phyloP scores from a whole-genome alignment of 2,329 filamentous ascomycete genomes.

The Emmonsiellopsis sp. region DNA sequence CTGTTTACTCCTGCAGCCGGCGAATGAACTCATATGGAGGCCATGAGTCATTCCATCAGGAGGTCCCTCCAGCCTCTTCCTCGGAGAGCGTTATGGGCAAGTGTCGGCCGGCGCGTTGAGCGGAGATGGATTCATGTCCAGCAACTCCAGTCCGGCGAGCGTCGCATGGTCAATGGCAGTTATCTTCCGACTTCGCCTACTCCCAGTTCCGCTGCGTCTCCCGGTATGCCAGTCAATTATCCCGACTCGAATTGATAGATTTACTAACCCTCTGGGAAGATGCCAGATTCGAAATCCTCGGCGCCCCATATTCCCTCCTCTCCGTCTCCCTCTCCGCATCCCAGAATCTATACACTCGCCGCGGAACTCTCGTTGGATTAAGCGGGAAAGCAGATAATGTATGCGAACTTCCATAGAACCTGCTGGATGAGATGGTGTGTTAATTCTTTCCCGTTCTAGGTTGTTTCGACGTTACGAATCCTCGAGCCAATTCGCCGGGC shows the following conservation, averaged over 20 bases:
- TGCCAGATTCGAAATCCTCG: conserved; percentile 88
- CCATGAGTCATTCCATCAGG: conserved; percentile 28
- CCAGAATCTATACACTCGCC: conserved; percentile 83
- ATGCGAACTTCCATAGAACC: conserved; percentile 10
- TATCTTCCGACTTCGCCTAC: conserved; percentile 27
- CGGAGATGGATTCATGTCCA: conserved; percentile 35
- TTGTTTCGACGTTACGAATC: conserved; percentile 78
- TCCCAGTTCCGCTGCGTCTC: conserved; percentile 30
- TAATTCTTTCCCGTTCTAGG: conserved; percentile 38
- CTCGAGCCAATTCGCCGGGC: conserved; percentile 76
- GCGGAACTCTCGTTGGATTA: conserved; percentile 82
- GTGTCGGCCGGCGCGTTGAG: conserved; percentile 15
- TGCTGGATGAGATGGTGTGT: neutral
- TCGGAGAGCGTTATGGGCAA: conserved; percentile 19
- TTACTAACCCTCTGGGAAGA: conserved; percentile 45
- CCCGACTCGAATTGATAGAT: neutral
- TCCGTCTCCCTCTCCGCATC: conserved; percentile 89
- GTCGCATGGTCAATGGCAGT: conserved; percentile 26
- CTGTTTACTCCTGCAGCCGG: neutral
- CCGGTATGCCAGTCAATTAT: conserved; percentile 22
- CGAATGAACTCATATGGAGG: conserved; percentile 7
- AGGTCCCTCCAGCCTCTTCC: conserved; percentile 25
- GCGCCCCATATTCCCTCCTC: conserved; percentile 83
- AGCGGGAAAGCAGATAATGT: conserved; percentile 89
- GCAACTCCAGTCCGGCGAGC: conserved; percentile 31